A percentile compares a stretch with the other conserved stretches of the same genome.
phyloP scores from a whole-genome alignment of 306 rosid genomes.

The Hippophae gyantsensis region DNA sequence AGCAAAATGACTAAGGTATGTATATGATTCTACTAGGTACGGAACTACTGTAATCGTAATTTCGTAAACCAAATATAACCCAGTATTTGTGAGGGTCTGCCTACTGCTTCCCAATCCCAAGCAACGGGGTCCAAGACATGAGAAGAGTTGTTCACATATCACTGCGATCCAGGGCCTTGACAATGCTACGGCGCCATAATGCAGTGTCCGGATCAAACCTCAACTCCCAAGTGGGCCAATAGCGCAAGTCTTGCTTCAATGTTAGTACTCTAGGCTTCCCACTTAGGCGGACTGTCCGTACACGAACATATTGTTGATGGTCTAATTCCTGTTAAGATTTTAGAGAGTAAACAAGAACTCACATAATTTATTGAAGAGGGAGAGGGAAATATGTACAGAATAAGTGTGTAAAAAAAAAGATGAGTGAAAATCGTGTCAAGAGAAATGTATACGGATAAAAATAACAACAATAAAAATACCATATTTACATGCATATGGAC shows the following conservation, averaged over 20 bases:
- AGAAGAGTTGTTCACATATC: slow-evolving; percentile 13
- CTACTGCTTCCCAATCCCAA: no score
- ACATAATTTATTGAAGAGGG: no score
- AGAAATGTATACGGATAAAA: no score
- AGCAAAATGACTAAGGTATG: no score
- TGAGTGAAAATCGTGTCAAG: no score
- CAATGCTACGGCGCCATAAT: slow-evolving; percentile 62
- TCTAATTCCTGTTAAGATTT: slow-evolving; percentile 51
- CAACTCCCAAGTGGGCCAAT: slow-evolving; percentile 93
- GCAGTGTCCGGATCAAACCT: slow-evolving; percentile 67
- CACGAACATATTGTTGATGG: slow-evolving; percentile 82
- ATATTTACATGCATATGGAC: background rate
- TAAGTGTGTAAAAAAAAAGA: no score
- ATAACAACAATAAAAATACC: slow-evolving; percentile 1
- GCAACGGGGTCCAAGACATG: no score
- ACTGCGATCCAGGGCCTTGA: slow-evolving; percentile 41
- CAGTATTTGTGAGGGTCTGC: no score
- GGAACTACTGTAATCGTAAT: no score
- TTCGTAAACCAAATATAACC: no score
- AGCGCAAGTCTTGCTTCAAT: slow-evolving; percentile 88
- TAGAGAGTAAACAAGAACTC: background rate
- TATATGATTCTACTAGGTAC: no score
- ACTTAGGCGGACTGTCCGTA: slow-evolving; percentile 67
- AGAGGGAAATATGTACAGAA: no score
- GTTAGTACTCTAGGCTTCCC: slow-evolving; percentile 87